Evolutionary conservation across 2,329 filamentous ascomycete species (phyloP).

Genomic region (Alternaria triticimaculans): DNA sequence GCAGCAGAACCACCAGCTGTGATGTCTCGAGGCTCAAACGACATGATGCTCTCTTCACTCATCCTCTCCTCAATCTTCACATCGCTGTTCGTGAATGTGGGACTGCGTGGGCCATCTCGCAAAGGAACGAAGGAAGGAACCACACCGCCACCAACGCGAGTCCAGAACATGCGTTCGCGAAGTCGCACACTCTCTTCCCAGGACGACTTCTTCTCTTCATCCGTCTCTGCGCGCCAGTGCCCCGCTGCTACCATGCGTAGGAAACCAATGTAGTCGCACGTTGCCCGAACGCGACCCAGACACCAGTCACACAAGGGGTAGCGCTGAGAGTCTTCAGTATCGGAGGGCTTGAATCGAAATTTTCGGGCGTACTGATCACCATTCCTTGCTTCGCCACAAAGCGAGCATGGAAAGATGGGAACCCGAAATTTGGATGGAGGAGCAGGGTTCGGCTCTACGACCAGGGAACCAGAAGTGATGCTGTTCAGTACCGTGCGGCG

Average conservation of each 20-base stretch:
- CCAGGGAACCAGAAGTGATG: constrained; percentile 82
- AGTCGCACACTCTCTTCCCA: constrained; percentile 95
- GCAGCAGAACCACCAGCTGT: constrained; percentile 17
- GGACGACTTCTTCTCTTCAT: constrained; percentile 82
- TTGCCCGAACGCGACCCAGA: constrained; percentile 79
- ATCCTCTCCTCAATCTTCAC: constrained; percentile 27
- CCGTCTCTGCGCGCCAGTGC: constrained; percentile 83
- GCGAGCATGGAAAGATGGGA: constrained; percentile 73
- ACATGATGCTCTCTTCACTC: constrained; percentile 39
- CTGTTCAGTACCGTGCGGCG: constrained; percentile 82
- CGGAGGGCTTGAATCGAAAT: constrained; percentile 87
- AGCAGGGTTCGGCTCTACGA: constrained; percentile 76
- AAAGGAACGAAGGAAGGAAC: constrained; percentile 65
- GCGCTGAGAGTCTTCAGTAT: constrained; percentile 83
- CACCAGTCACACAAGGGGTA: constrained; percentile 93
- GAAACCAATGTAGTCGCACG: constrained; percentile 92
- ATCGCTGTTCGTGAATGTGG: constrained; percentile 33
- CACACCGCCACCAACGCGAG: constrained; percentile 88
- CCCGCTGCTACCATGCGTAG: constrained; percentile 90
- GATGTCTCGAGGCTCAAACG: constrained; percentile 30
- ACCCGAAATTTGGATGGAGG: constrained; percentile 60
- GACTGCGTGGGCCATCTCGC: constrained; percentile 43
- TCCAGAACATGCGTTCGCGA: constrained; percentile 97
- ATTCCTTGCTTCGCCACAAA: constrained; percentile 85
- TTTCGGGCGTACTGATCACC: constrained; percentile 75